phyloP scores from a whole-genome alignment of 495 filamentous ascomycete species.

The Halenospora varia region DNA sequence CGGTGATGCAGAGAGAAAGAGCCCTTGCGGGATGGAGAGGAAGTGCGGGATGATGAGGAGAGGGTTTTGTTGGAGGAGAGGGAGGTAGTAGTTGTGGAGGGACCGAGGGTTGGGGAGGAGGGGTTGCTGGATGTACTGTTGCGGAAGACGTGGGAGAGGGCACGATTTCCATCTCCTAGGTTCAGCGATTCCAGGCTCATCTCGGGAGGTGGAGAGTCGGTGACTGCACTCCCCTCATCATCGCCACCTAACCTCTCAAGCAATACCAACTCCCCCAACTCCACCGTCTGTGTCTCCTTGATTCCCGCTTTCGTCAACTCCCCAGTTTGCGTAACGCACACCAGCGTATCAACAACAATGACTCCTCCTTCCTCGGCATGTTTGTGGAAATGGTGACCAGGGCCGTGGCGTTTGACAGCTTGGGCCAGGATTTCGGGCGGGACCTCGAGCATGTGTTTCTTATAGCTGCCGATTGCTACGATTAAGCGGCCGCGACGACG shows the following conservation, averaged over 20 bases:
- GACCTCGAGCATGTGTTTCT: constrained; percentile 80
- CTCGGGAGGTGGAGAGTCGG: neutral
- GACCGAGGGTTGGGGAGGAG: neutral
- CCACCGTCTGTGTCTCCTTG: constrained; percentile 67
- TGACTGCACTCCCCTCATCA: neutral
- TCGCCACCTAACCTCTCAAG: constrained; percentile 43
- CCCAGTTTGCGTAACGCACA: constrained; percentile 79
- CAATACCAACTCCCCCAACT: constrained; percentile 83
- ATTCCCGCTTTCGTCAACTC: constrained; percentile 82
- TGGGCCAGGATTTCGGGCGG: constrained; percentile 69
- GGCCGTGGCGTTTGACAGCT: constrained; percentile 51
- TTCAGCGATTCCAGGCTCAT: neutral
- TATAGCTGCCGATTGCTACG: constrained; percentile 79
- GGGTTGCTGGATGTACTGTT: constrained; percentile 5
- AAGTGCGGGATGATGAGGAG: neutral
- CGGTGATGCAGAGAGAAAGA: constrained; percentile 13
- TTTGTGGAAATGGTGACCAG: constrained; percentile 61
- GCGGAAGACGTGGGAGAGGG: constrained; percentile 1
- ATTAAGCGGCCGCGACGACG: constrained; percentile 73
- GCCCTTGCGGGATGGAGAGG: constrained; percentile 12
- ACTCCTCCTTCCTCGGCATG: constrained; percentile 69
- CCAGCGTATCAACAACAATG: constrained; percentile 79
- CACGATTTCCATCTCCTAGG: neutral
- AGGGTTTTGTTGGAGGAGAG: neutral
- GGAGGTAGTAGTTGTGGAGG: neutral